Base-by-base conservation (phyloP, 805 yeast genomes). In the Myxozyma vanderwaltii region DNA sequence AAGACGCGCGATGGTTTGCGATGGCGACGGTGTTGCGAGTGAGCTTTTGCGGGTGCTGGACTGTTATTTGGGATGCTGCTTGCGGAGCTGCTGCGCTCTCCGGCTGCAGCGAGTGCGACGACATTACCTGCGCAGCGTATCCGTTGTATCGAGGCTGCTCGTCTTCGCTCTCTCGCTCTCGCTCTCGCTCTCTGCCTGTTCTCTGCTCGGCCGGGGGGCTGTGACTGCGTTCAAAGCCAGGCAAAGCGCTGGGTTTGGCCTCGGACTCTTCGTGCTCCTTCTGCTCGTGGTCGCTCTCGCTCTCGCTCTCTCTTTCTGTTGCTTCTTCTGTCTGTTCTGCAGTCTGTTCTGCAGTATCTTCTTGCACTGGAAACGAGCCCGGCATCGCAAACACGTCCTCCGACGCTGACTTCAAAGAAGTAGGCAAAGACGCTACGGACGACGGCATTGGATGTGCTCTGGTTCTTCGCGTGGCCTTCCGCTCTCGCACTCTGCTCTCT, bases 351-450 rank as follows among this genome's bases (percentile, higher is more conserved):
- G n/a, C n/a, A n/a, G n/a, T n/a, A n/a, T n/a, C n/a, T n/a, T n/a
- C n/a, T n/a, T n/a, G n/a, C n/a, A n/a, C 50, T 4, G 57, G 57
- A 53, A 53, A 53, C 13, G 51, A 46, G 26, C 57, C 57, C 3
- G 57, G 57, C 51, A 53, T 46, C 24, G 21, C 38, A 17, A 24
- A 39, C 13, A 33, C 51, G 43, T 38, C 57, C 17, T 23, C 17
- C 15, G 46, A 38, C 31, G 46, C n/a, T 10, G 56, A 24, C 51
- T 45, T 31, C 26, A 40, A 26, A 27, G 57, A 46, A n/a, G n/a
- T n/a, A n/a, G n/a, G n/a, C 44, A 23, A 26, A 21, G 50, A 46
- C 29, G 13, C 35, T 13, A 39, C 44, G 17, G 46, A 19, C 44
- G 39, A 38, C 51, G 46, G 39, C 44, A 45, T 33, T 39, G 29